Conservation (phyloP, 805 yeast species). For the Blastobotrys mokoenaii region DNA sequence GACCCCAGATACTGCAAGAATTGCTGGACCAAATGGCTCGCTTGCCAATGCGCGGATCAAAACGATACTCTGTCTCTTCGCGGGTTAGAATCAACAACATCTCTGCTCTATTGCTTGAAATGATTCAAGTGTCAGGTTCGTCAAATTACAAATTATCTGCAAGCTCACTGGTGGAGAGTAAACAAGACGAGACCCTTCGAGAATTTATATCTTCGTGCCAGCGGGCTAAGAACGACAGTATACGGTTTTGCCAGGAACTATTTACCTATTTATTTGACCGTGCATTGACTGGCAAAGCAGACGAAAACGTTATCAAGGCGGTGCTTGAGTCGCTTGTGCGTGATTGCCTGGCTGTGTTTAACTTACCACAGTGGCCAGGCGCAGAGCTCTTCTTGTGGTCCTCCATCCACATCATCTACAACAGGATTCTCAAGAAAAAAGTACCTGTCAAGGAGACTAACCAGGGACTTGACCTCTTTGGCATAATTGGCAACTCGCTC, state of each 20-base stretch:
- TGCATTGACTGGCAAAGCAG: not conserved
- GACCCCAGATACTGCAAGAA: no score
- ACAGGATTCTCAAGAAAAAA: conserved; percentile 1
- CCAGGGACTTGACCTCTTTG: conserved; percentile 51
- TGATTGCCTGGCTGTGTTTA: conserved; percentile 46
- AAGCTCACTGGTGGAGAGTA: not conserved
- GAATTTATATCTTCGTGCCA: not conserved
- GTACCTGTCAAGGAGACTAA: conserved; percentile 33
- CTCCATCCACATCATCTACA: not conserved
- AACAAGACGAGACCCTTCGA: not conserved
- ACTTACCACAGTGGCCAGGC: conserved; percentile 55
- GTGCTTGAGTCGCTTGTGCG: conserved; percentile 45
- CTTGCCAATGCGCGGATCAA: no score
- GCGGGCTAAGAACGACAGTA: not conserved
- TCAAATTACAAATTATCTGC: not conserved
- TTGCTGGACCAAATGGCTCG: no score
- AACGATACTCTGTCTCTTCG: not conserved
- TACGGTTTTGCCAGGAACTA: not conserved
- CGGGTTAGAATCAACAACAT: not conserved
- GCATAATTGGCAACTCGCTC: conserved; percentile 48
- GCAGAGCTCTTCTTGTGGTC: conserved; percentile 39
- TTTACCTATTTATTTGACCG: not conserved
- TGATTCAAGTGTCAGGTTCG: not conserved
- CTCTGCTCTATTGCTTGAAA: not conserved
- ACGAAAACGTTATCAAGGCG: not conserved